Base-by-base conservation (phyloP, 305 asterid species). In the Lippia alba region DNA sequence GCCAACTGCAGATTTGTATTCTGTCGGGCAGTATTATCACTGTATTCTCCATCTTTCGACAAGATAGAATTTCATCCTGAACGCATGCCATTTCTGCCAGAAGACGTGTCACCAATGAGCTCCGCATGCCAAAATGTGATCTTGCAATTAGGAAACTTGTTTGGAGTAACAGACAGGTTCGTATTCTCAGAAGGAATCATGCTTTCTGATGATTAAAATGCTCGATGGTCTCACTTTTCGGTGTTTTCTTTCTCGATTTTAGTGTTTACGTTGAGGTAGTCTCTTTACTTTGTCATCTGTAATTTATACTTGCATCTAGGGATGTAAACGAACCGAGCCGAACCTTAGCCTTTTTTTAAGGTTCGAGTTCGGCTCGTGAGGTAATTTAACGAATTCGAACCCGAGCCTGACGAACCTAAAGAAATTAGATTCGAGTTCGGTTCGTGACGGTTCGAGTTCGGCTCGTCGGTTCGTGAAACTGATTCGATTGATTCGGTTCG, bases 31-130 rank as follows among this genome's bases (percentile, higher is more conserved):
- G 92, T 84, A 70, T 69, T 93, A 61, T 78, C 85, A 17, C 71
- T 82, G 12, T 79, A 82, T 56, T 70, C 88, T 41, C 81, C 89
- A 53, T 87, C 86, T 56, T 80, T 61, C 74, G 67, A 81, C 81
- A 89, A 86, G 94, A 72, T 66, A 30, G 97, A 89, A 33, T 87
- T 66, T 69, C 64, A 75, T 59, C 98, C 98, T 0, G 96, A 86
- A 73, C 89, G 97, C 84, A 63, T 78, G 79, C 98, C 97, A 59
- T 57, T 76, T 74, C 96, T 93, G 8, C 98, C 95, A 3, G 96
- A 87, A 51, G 70, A 67, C 51, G 70, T 85, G 72, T 83, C 84
- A 67, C 94, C 98, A 17, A 81, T 65, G 51, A 80, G 84, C 56
- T 59, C 86, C 53, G 61, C 81, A 32, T 89, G 96, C 82, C 96